Percentiles rank a stretch among this genome's conserved stretches.
These are phyloP conservation scores for Agaricus subrufescens DNA, from an alignment of 768 basidiomycete species.

Conservation along the genomic window DNA sequence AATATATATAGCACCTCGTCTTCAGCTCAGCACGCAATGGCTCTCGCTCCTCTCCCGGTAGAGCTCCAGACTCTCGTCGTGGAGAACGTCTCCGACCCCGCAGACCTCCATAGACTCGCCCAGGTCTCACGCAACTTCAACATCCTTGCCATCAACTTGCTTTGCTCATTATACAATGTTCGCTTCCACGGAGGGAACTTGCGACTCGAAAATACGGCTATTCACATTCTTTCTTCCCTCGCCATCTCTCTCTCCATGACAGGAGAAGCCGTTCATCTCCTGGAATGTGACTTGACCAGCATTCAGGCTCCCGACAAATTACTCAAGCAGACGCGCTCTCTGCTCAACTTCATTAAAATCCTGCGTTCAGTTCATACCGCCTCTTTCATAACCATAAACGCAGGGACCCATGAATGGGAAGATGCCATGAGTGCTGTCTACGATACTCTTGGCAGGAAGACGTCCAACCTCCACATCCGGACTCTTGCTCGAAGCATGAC, in stretches of 20 bases:
- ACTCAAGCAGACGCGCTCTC: not conserved
- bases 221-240: not conserved
- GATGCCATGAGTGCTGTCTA: not conserved
- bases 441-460: not conserved
- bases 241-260: conserved; percentile 4
- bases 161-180: conserved; percentile 3
- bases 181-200: not conserved
- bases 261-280: not conserved
- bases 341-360: conserved; percentile 2
- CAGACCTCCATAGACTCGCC: conserved; percentile 1
- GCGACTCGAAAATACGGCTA: not conserved
- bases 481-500: conserved; percentile 1
- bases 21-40: not conserved
- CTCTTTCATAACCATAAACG: not conserved
- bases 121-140: conserved; percentile 9
- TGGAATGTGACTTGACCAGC: conserved; percentile 11
- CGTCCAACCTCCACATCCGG: conserved; percentile 3
- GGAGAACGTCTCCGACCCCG: not conserved
- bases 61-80: conserved; percentile 4
- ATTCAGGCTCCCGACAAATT: not conserved
- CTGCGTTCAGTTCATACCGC: not conserved
- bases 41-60: not conserved
- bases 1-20: not conserved
- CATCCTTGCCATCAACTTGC: conserved; percentile 1
- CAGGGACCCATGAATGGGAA: conserved; percentile 7